A percentile compares a stretch with the other conserved stretches of the same genome.
These are phyloP conservation scores for Saksenaea oblongispora DNA, from an alignment of 371 early-diverging fungal genomes.

Conservation along the genomic window DNA sequence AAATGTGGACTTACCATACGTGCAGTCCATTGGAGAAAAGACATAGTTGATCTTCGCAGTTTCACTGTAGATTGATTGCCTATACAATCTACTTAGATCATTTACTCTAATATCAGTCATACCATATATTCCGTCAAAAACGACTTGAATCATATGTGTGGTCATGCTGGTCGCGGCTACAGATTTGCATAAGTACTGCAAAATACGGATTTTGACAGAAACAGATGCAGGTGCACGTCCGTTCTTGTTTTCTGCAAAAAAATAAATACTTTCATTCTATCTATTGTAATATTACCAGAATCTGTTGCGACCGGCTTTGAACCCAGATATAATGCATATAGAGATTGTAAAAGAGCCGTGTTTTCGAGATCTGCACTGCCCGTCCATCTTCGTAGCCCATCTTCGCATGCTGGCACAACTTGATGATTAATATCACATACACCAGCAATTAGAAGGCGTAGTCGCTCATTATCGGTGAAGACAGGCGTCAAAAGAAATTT, in stretches of 20 bases:
- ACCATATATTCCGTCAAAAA: constrained; percentile 83
- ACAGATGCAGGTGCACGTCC: constrained; percentile 45
- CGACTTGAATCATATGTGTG: constrained; percentile 69
- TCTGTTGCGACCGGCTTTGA: constrained; percentile 24
- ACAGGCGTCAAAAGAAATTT: constrained; percentile 41
- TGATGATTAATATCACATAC: constrained; percentile 70
- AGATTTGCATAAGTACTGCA: constrained; percentile 68
- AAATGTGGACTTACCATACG: constrained; percentile 59
- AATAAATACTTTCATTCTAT: not conserved
- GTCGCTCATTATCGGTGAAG: constrained; percentile 53
- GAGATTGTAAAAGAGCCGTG: constrained; percentile 44
- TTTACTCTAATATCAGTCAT: not conserved
- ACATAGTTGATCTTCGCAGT: constrained; percentile 74
- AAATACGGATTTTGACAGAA: constrained; percentile 62
- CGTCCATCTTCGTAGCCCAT: constrained; percentile 65
- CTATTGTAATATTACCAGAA: not conserved
- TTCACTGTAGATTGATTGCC: constrained; percentile 64
- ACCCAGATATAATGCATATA: constrained; percentile 72
- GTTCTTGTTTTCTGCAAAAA: constrained; percentile 18
- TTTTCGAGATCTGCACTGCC: constrained; percentile 67
- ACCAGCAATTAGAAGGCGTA: constrained; percentile 64
- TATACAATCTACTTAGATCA: constrained; percentile 11
- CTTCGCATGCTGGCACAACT: constrained; percentile 69
- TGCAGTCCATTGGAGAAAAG: constrained; percentile 87
- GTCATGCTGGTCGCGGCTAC: constrained; percentile 64